These are phyloP conservation scores for Scedosporium aurantiacum DNA, from an alignment of 2,329 filamentous ascomycete genomes.

Conservation along the genomic window DNA sequence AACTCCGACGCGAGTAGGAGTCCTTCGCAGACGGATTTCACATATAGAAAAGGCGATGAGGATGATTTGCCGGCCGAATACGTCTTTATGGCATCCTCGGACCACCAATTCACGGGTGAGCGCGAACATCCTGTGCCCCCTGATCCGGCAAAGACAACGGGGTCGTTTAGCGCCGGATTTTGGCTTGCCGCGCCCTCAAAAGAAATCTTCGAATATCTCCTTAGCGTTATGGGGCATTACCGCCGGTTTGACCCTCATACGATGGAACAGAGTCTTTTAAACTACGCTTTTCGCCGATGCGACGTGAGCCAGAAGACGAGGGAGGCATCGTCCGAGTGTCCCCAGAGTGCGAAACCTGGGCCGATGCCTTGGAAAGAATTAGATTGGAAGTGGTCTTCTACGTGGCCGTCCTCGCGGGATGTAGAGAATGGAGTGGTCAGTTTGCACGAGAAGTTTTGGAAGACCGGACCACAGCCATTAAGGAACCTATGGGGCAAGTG, in stretches of 20 bases:
- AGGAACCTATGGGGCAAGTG: slow-evolving; percentile 4
- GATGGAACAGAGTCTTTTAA: slow-evolving; percentile 31
- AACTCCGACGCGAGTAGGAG: slow-evolving; percentile 16
- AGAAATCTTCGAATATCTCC: slow-evolving; percentile 25
- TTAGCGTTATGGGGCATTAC: slow-evolving; percentile 21
- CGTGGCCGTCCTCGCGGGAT: slow-evolving; percentile 23
- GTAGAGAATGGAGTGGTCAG: slow-evolving; percentile 20
- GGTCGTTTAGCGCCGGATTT: slow-evolving; percentile 28
- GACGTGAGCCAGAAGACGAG: not conserved
- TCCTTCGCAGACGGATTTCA: slow-evolving; percentile 9
- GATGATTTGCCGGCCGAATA: slow-evolving; percentile 20
- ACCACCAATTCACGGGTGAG: slow-evolving; percentile 19
- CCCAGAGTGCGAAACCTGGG: slow-evolving; percentile 11
- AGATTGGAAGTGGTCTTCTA: slow-evolving; percentile 26
- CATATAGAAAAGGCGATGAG: slow-evolving; percentile 17
- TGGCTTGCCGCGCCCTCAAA: slow-evolving; percentile 26
- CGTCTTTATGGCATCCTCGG: slow-evolving; percentile 21
- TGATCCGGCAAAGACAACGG: slow-evolving; percentile 12
- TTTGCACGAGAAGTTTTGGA: slow-evolving; percentile 28
- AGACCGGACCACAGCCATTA: slow-evolving; percentile 10
- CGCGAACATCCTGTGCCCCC: slow-evolving; percentile 25
- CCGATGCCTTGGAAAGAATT: slow-evolving; percentile 30
- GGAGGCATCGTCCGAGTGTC: not conserved
- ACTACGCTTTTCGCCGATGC: slow-evolving; percentile 27
- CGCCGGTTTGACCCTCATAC: slow-evolving; percentile 24